phyloP scores from a whole-genome alignment of 306 rosid species.

The Lathyrus oleraceus region DNA sequence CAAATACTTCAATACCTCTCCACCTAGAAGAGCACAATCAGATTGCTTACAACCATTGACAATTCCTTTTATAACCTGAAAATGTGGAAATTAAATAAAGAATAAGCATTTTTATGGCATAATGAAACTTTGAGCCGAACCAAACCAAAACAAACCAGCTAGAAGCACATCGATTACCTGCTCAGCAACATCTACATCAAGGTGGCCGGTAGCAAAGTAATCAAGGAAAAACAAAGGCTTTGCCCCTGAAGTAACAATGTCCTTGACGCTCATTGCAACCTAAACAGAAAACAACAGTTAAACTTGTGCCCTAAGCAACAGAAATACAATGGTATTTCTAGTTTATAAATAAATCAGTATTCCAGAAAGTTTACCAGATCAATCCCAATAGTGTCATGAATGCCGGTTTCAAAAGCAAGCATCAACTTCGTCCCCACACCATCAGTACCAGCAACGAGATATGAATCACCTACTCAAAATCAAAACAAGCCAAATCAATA shows the following conservation, averaged over 20 bases:
- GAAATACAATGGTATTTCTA: neutral
- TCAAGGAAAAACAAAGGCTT: conserved; percentile 93
- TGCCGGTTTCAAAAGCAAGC: conserved; percentile 89
- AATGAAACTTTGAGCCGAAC: neutral
- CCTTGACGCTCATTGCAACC: conserved; percentile 99
- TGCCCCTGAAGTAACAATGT: conserved; percentile 93
- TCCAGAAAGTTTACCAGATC: conserved; percentile 62
- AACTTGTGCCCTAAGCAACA: conserved; percentile 6
- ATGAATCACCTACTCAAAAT: conserved; percentile 73
- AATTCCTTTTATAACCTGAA: conserved; percentile 86
- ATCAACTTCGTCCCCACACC: conserved; percentile 93
- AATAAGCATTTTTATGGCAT: neutral
- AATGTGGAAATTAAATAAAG: neutral
- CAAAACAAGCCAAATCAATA: conserved; percentile 7
- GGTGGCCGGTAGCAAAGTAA: conserved; percentile 89
- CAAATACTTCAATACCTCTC: conserved; percentile 68
- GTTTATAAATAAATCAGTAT: neutral
- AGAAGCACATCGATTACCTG: conserved; percentile 48
- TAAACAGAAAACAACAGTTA: conserved; percentile 26
- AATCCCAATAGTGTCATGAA: conserved; percentile 91
- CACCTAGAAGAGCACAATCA: conserved; percentile 83
- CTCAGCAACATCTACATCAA: conserved; percentile 90
- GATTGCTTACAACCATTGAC: conserved; percentile 90
- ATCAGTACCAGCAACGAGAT: conserved; percentile 90
- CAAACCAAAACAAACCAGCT: conserved; percentile 18